A percentile compares a stretch with the other conserved stretches of the same genome.
phyloP scores from a whole-genome alignment of 768 basidiomycete species.

The Phylloporus scabripes region DNA sequence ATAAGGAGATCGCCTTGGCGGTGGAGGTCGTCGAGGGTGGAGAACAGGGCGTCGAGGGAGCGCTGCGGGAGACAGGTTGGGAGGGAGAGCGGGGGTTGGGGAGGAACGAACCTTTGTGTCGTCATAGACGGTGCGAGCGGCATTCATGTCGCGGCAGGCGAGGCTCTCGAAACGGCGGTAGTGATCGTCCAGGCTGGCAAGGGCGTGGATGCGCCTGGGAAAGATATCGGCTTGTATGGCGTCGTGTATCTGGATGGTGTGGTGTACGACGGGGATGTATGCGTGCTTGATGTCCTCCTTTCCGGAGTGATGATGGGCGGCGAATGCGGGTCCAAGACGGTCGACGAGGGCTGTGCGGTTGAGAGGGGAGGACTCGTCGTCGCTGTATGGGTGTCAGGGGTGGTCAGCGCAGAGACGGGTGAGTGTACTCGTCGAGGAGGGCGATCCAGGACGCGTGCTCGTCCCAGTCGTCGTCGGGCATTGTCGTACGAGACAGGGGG shows the following conservation, averaged over 20 bases:
- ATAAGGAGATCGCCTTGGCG: slow-evolving; percentile 47
- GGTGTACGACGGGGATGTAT: slow-evolving; percentile 32
- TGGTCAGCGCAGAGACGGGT: neutral
- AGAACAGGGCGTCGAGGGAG: slow-evolving; percentile 37
- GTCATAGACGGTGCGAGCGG: slow-evolving; percentile 34
- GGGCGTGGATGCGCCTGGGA: slow-evolving; percentile 32
- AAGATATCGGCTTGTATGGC: slow-evolving; percentile 31
- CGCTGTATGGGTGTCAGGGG: slow-evolving; percentile 21
- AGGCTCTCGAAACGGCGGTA: slow-evolving; percentile 49
- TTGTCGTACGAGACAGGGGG: slow-evolving; percentile 6
- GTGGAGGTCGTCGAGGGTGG: slow-evolving; percentile 46
- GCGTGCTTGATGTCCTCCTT: slow-evolving; percentile 31
- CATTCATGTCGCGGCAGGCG: slow-evolving; percentile 40
- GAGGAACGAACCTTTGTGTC: slow-evolving; percentile 41
- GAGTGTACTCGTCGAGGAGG: slow-evolving; percentile 24
- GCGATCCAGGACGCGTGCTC: slow-evolving; percentile 26
- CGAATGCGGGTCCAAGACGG: slow-evolving; percentile 38
- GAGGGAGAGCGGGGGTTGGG: neutral
- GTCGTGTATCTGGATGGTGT: slow-evolving; percentile 34
- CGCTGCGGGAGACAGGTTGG: slow-evolving; percentile 32
- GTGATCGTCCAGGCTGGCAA: slow-evolving; percentile 50
- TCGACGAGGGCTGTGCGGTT: slow-evolving; percentile 44
- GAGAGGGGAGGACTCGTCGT: slow-evolving; percentile 34
- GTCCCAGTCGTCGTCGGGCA: slow-evolving; percentile 22
- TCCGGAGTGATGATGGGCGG: slow-evolving; percentile 24